Conservation (phyloP, 1,284 basidiomycete genomes). For the Sutorius eximius region DNA sequence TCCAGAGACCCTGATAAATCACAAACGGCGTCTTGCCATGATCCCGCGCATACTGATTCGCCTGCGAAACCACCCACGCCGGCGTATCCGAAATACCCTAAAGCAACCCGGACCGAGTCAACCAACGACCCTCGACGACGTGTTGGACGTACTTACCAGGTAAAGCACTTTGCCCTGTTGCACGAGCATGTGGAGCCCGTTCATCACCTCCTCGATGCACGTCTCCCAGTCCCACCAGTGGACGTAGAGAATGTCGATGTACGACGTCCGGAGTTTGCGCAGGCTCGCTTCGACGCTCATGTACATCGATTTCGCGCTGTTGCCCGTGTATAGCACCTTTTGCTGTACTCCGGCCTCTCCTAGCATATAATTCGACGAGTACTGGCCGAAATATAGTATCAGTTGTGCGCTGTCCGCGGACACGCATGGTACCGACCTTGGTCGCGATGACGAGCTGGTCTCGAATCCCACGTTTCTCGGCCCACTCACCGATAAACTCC, state of each 20-base stretch:
- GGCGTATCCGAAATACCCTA: constrained; percentile 44
- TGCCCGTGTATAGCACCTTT: constrained; percentile 38
- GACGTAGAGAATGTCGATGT: constrained; percentile 40
- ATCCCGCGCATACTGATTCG: constrained; percentile 52
- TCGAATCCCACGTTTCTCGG: constrained; percentile 46
- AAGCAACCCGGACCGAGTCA: neutral
- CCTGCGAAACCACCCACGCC: constrained; percentile 54
- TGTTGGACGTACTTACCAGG: constrained; percentile 28
- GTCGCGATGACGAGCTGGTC: constrained; percentile 58
- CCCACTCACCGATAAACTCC: constrained; percentile 59
- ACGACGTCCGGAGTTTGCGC: constrained; percentile 46
- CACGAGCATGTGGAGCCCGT: constrained; percentile 44
- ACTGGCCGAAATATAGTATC: constrained; percentile 22
- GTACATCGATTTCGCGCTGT: constrained; percentile 37
- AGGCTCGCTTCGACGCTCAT: constrained; percentile 37
- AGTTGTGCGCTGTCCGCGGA: neutral
- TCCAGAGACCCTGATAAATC: constrained; percentile 59
- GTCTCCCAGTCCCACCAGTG: constrained; percentile 37
- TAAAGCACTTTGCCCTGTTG: constrained; percentile 47
- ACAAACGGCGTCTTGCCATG: constrained; percentile 52
- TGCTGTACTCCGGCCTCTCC: constrained; percentile 21
- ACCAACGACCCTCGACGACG: neutral
- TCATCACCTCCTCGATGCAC: constrained; percentile 48
- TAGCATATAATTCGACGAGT: constrained; percentile 33
- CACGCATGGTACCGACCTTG: constrained; percentile 37